A percentile compares a stretch with the other conserved stretches of the same genome.
Evolutionary conservation across 805 yeast species (phyloP).

Genomic region (Yarrowia sp.): DNA sequence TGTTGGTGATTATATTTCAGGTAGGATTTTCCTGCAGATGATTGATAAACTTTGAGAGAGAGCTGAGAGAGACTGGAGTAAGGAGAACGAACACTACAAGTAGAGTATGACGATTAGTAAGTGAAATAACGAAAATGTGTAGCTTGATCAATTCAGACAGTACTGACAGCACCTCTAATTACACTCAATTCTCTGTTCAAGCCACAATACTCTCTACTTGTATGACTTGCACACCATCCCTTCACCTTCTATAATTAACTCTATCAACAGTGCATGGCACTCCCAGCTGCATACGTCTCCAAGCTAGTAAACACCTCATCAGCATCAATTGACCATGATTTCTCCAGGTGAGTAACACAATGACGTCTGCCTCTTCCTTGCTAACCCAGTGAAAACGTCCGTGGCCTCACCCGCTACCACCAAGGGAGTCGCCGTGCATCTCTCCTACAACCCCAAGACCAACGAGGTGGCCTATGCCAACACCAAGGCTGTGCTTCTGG

Average conservation of each 20-base stretch:
- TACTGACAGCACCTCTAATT: too few species aligned
- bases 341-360: conserved; percentile 17
- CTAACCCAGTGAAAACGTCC: conserved; percentile 50
- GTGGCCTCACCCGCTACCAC: conserved; percentile 85
- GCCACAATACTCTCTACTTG: too few species aligned
- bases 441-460: conserved; percentile 74
- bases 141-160: too few species aligned
- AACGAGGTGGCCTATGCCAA: conserved; percentile 80
- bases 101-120: too few species aligned
- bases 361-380: not conserved
- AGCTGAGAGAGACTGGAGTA: too few species aligned
- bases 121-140: too few species aligned
- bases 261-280: conserved; percentile 9
- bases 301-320: conserved; percentile 14
- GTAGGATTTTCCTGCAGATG: conserved; percentile 29
- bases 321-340: conserved; percentile 17
- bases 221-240: too few species aligned
- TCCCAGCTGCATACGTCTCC: conserved; percentile 15
- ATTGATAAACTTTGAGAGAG: conserved; percentile 2
- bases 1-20: not conserved
- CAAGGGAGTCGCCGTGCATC: conserved; percentile 71
- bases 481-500: conserved; percentile 78
- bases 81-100: too few species aligned
- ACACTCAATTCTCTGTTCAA: too few species aligned
- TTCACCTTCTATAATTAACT: not conserved